These are phyloP conservation scores for Ophiostoma piceae DNA, from an alignment of 2,329 filamentous ascomycete species.

Conservation along the genomic window DNA sequence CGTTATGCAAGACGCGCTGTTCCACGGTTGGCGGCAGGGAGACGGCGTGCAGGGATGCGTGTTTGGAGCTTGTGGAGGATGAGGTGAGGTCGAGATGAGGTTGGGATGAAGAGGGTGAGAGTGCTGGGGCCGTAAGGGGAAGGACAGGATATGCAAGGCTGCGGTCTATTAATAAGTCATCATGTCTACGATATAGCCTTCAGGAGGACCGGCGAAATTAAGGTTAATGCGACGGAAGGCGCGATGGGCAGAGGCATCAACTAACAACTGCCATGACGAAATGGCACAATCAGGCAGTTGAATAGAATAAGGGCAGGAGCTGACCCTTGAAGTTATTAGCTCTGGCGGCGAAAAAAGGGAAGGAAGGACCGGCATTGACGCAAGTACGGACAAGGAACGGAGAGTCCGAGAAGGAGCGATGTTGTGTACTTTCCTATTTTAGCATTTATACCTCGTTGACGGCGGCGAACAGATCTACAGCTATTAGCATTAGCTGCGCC, in stretches of 20 bases:
- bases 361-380: background rate
- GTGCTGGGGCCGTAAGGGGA: background rate
- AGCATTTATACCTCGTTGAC: background rate
- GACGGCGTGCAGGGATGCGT: background rate
- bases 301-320: background rate
- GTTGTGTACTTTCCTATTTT: background rate
- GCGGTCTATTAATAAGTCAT: background rate
- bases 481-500: background rate
- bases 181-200: background rate
- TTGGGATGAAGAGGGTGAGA: background rate
- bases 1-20: slow-evolving; percentile 1
- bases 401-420: slow-evolving; percentile 3
- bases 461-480: slow-evolving; percentile 2
- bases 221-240: slow-evolving; percentile 7
- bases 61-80: background rate
- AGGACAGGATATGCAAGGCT: background rate
- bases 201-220: background rate
- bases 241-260: background rate
- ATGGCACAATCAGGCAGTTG: background rate
- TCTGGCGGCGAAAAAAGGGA: background rate
- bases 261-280: background rate
- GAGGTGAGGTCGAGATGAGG: background rate
- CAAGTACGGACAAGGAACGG: background rate
- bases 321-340: background rate
- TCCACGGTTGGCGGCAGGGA: background rate